Evolutionary conservation across 2,329 filamentous ascomycete species (phyloP), one percentile per base, ranked within the genome.

Genomic region (Talaromyces sp.): DNA sequence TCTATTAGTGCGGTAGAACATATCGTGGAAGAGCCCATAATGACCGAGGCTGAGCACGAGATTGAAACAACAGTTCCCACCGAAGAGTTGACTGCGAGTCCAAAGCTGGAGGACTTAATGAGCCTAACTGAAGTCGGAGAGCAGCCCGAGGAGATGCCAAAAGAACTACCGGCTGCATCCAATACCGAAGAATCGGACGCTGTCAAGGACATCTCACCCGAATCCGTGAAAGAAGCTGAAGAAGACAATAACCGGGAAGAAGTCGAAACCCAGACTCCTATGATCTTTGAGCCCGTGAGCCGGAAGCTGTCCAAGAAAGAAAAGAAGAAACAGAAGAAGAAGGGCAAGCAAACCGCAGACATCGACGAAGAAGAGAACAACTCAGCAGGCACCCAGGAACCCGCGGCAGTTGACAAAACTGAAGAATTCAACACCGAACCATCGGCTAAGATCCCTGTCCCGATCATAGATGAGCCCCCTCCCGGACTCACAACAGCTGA

Each of bases 311-410:
- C 65, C 5, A 70, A 67, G 33, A 70, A 73, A 61, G 65, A 70
- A 65, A 70, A 65, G 56, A 72, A 68, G 61, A 69, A 68, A 53
- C 67, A 70, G 30, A 69, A 69, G 28, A 69, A 69, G 61, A 68
- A 68, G 57, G 63, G 62, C 6, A 66, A 61, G 40, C 65, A 64
- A 28, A 52, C 58, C 18, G 59, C 52, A 30, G 30, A 59, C 27
- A 31, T 56, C 57, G 56, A 63, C n/a, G 58, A 61, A 9, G 54
- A 62, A 18, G 57, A 31, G 16, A 53, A 2, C 16, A 31, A 30
- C 14, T 27, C 16, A 18, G 28, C 28, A 31, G 50, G 8, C 10
- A 9, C 28, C 5, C 64, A 61, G 40, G 65, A 63, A 23, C 42
- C 58, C n/a, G 59, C 50, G 7, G 23, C 57, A n/a, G 28, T 53